Percentiles rank a stretch among this genome's conserved stretches.
Conservation (phyloP, 176 grass and related monocot genomes). For the Bolboschoenus planiculmis region DNA sequence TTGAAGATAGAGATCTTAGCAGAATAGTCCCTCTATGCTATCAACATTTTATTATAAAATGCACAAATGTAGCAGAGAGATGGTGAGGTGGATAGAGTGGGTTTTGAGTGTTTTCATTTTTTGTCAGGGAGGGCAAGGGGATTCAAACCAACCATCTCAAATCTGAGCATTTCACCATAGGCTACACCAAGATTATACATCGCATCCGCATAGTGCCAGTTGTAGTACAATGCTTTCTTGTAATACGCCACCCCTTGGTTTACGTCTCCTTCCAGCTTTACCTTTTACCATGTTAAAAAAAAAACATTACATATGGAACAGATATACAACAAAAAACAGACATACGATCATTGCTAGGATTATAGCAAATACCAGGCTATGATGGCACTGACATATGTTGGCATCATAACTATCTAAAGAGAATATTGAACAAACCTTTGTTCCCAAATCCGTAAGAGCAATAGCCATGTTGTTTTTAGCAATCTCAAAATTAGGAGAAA, state of each 20-base stretch:
- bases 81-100: neutral
- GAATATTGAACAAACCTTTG: slow-evolving; percentile 56
- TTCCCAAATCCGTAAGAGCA: slow-evolving; percentile 90
- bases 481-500: slow-evolving; percentile 99
- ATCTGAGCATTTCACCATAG: slow-evolving; percentile 98
- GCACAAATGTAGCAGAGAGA: neutral
- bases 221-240: slow-evolving; percentile 95
- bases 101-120: neutral
- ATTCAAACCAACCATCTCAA: slow-evolving; percentile 84
- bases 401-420: neutral
- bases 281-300: slow-evolving; percentile 36
- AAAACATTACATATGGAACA: slow-evolving; percentile 1
- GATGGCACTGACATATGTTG: slow-evolving; percentile 18
- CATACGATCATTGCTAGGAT: slow-evolving; percentile 3
- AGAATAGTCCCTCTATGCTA: neutral
- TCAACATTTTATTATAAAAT: slow-evolving; percentile 1
- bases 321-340: neutral
- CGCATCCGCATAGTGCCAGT: slow-evolving; percentile 99
- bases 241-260: slow-evolving; percentile 95
- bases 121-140: neutral
- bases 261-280: slow-evolving; percentile 94
- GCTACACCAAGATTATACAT: slow-evolving; percentile 99
- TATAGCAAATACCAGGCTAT: slow-evolving; percentile 8
- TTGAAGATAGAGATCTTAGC: neutral
- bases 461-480: slow-evolving; percentile 99